Base-by-base conservation (phyloP, 495 filamentous ascomycete genomes). In the Aspergillus saccharolyticus region DNA sequence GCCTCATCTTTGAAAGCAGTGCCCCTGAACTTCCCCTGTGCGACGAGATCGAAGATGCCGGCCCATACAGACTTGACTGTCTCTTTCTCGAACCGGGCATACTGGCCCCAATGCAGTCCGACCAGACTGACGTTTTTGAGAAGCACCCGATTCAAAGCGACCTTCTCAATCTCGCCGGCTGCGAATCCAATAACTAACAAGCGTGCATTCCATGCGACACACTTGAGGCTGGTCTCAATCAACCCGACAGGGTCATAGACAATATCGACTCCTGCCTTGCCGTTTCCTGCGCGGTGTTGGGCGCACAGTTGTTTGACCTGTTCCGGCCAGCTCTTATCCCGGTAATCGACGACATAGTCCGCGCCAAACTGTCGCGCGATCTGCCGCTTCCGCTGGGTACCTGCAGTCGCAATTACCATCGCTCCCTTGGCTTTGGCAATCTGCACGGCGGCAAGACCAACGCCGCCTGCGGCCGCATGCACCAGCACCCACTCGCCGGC, bases 101-200 rank as follows among this genome's bases (percentile, higher is more conserved):
- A 97, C 70, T 83, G 78, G 1, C 93, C 93, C 92, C 92, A 97
- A 70, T 96, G 90, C 64, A 96, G 71, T 1, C 93, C 93, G 4
- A 96, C 87, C 15, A 97, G 69, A 60, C 84, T 88, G 54, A 96
- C 91, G 73, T 97, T 97, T 82, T 96, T 97, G 64, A 97, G 75
- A 62, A 96, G 70, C 20, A 96, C 89, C 72, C 91, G 83, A 69
- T 97, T 97, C 78, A 91, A 82, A 18, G 89, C 89, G 53, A 97
- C 82, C 72, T 94, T 94, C 76, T 97, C 93, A 63, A 96, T 96
- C 47, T 75, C 78, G 0, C 93, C 93, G 0, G 85, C 92, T 4
- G 92, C 90, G 71, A 96, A 97, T 12, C 93, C 93, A 69, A 97
- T 85, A 8, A 97, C 85, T 44, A 96, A 69, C 44, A 97, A 75